These are phyloP conservation scores for Malus fusca DNA, from an alignment of 306 rosid species.

Conservation along the genomic window DNA sequence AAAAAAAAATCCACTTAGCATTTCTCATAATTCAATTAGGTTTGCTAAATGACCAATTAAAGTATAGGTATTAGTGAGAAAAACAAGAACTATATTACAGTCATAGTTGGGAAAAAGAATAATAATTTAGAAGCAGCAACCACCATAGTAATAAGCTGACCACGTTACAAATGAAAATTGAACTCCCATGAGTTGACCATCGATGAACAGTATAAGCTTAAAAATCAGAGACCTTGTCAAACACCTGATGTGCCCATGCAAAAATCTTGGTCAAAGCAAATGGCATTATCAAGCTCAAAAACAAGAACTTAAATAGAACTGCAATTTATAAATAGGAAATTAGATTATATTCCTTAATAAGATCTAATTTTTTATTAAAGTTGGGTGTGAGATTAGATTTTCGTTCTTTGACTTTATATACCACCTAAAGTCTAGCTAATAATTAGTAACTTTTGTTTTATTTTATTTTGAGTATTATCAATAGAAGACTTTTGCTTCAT, in stretches of 20 bases:
- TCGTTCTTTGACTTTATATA: no score
- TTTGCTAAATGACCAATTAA: background rate
- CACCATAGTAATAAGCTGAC: background rate
- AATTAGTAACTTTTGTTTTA: no score
- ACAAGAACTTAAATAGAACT: background rate
- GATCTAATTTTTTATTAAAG: no score
- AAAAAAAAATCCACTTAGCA: no score
- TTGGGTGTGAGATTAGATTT: no score
- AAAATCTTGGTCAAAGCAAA: background rate
- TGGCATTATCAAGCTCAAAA: background rate
- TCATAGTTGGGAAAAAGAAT: background rate
- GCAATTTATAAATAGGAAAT: background rate
- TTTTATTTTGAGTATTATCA: no score
- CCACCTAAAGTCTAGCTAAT: no score
- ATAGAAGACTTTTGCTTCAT: no score
- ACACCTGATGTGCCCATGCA: background rate
- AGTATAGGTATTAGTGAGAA: background rate
- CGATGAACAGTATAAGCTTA: background rate
- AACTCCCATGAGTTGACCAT: background rate
- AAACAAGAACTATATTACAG: background rate
- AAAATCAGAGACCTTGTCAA: background rate
- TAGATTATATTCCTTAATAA: no score
- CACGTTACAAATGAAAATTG: background rate
- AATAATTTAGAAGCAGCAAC: background rate
- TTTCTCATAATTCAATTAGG: background rate